Conservation (phyloP, 2,329 filamentous ascomycete species). For the Penicillium sumatraense region DNA sequence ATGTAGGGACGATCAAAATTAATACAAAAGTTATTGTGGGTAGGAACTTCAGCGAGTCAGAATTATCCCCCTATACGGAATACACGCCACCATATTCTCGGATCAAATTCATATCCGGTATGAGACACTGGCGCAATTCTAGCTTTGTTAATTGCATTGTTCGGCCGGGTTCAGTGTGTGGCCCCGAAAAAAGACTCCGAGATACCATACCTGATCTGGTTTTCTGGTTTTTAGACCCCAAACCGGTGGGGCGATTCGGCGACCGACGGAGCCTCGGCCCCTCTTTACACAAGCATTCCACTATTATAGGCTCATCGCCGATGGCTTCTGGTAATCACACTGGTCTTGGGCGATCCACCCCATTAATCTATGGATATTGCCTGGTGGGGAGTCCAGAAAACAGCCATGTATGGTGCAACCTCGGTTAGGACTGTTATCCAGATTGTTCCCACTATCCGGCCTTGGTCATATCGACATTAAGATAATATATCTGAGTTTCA, state of each 20-base stretch:
- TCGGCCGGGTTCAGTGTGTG: neutral
- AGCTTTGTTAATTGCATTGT: neutral
- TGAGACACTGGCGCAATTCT: neutral
- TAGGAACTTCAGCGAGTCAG: neutral
- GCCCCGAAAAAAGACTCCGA: neutral
- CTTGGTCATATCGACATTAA: neutral
- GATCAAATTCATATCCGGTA: neutral
- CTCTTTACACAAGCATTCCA: neutral
- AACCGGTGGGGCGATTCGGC: conserved; percentile 2
- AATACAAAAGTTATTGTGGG: conserved; percentile 1
- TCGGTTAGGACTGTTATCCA: neutral
- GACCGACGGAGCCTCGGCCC: neutral
- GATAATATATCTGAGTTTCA: neutral
- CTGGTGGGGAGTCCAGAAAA: neutral
- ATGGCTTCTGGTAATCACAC: neutral
- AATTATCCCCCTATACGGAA: neutral
- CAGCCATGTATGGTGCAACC: neutral
- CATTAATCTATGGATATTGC: neutral
- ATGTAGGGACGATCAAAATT: neutral
- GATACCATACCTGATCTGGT: neutral
- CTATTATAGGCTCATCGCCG: neutral
- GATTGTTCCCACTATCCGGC: neutral
- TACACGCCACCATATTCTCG: neutral
- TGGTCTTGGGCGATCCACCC: neutral
- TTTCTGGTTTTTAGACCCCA: neutral